Conservation (phyloP, 805 yeast species). For the Starmerella stigmatis region DNA sequence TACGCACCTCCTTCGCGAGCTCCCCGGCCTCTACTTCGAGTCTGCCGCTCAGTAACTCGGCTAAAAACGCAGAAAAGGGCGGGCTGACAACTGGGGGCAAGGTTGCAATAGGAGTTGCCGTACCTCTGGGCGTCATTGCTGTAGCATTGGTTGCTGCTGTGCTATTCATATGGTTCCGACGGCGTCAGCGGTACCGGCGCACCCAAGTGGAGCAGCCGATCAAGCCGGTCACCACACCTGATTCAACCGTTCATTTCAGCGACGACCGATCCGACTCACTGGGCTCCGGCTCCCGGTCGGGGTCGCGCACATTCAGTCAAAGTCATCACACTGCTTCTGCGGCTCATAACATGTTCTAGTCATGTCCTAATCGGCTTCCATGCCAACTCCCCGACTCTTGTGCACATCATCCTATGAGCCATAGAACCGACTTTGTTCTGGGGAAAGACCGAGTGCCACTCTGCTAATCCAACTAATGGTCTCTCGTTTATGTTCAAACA, state of each 20-base stretch:
- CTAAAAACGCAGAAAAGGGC: neutral
- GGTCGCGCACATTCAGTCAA: neutral
- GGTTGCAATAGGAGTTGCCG: slow-evolving; percentile 19
- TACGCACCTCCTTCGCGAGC: slow-evolving; percentile 6
- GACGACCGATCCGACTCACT: neutral
- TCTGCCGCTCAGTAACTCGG: neutral
- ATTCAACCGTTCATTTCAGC: neutral
- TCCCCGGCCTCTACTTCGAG: neutral
- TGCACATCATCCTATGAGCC: too few relatives aligned
- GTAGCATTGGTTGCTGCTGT: slow-evolving; percentile 1
- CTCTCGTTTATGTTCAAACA: too few relatives aligned
- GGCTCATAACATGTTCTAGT: slow-evolving; percentile 17
- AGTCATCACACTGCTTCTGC: slow-evolving; percentile 8
- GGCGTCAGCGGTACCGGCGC: slow-evolving; percentile 6
- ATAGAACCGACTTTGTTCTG: too few relatives aligned
- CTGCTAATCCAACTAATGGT: too few relatives aligned
- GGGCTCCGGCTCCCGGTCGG: neutral
- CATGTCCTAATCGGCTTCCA: neutral
- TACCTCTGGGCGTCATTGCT: slow-evolving; percentile 18
- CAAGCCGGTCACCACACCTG: slow-evolving; percentile 1
- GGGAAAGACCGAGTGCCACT: too few relatives aligned
- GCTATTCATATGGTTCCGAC: neutral
- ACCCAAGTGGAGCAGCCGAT: slow-evolving; percentile 1
- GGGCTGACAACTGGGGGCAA: slow-evolving; percentile 18
- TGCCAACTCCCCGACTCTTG: too few relatives aligned